Base-by-base conservation (phyloP, 352 stramenopile genomes). In the Phytophthora hibernalis region DNA sequence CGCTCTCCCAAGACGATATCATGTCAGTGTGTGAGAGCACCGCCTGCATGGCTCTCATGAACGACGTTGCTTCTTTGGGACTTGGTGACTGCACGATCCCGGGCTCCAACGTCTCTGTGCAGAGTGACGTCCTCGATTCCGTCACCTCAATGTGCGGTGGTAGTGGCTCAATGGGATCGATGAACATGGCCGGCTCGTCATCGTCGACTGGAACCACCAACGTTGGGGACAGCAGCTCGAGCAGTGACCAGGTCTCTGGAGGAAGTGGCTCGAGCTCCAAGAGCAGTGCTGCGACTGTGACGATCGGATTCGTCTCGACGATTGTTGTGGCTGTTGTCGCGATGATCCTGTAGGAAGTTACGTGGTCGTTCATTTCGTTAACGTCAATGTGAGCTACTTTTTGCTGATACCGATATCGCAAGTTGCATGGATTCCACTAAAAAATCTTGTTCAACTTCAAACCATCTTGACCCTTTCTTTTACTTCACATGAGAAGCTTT, bases 41-140 rank as follows among this genome's bases (percentile, higher is more conserved):
- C 2, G 45, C 54, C 7, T 74, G 66, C n/a, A 57, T 70, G 47
- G 54, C 30, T 1, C 53, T 74, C 7, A 48, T 74, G 47, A 26
- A 42, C 16, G 66, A 74, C 10, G 11, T 74, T 9, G 38, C 53
- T 4, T 26, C 53, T 2, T 28, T 61, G 13, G 54, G 52, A 7
- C 65, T 73, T 12, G 66, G 66, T 5, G 61, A 74, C 28, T 74
- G 66, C 42, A 74, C 60, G 16, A 58, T 74, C 49, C 66, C 66
- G 0, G 60, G 66, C 33, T 48, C 53, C 11, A 70, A 65, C 53
- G 54, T 74, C 0, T 70, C 60, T 15, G 48, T 74, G 16, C 44
- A 74, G 38, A 61, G 22, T 1, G 66, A 70, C 15, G 16, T 74
- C 10, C 30, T 74, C 38, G 60, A 66, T 21, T 13, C 44, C 9